A percentile compares a stretch with the other conserved stretches of the same genome.
Evolutionary conservation across 805 yeast species (phyloP).

Genomic region (Candida boleticola): DNA sequence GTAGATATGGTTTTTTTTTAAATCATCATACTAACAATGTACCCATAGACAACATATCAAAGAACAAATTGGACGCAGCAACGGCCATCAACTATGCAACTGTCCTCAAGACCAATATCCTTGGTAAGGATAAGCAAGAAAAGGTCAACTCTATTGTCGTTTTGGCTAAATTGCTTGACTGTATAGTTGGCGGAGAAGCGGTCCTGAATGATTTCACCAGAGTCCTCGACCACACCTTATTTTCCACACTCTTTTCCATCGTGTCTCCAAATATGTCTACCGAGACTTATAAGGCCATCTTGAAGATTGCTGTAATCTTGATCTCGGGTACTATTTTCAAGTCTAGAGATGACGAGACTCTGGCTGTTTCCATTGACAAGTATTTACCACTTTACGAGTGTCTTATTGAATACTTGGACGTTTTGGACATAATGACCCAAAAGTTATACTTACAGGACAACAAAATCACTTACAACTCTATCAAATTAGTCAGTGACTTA

Average conservation of each 20-base stretch:
- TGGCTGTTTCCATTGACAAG: constrained; percentile 25
- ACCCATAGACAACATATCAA: constrained; percentile 24
- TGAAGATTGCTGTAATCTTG: constrained; percentile 41
- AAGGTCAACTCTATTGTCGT: constrained; percentile 53
- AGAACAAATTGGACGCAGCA: constrained; percentile 28
- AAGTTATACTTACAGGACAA: constrained; percentile 43
- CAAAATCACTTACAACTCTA: constrained; percentile 41
- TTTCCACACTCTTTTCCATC: constrained; percentile 40
- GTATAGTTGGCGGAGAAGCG: constrained; percentile 39
- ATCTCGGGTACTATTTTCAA: constrained; percentile 45
- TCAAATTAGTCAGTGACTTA: constrained; percentile 45
- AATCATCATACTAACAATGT: no score
- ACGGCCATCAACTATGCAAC: constrained; percentile 34
- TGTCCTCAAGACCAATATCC: constrained; percentile 39
- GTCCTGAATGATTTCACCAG: constrained; percentile 29
- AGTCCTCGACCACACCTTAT: constrained; percentile 40
- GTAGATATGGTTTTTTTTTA: no score
- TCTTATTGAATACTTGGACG: constrained; percentile 37
- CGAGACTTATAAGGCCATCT: constrained; percentile 45
- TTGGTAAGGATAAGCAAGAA: constrained; percentile 49
- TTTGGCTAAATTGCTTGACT: constrained; percentile 50
- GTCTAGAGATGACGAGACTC: constrained; percentile 25
- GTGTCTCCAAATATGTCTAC: constrained; percentile 41
- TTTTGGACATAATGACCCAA: constrained; percentile 41
- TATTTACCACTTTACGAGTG: constrained; percentile 37